Evolutionary conservation across 371 early-diverging fungal genomes (phyloP).

Genomic region (Nematocida ausubeli): DNA sequence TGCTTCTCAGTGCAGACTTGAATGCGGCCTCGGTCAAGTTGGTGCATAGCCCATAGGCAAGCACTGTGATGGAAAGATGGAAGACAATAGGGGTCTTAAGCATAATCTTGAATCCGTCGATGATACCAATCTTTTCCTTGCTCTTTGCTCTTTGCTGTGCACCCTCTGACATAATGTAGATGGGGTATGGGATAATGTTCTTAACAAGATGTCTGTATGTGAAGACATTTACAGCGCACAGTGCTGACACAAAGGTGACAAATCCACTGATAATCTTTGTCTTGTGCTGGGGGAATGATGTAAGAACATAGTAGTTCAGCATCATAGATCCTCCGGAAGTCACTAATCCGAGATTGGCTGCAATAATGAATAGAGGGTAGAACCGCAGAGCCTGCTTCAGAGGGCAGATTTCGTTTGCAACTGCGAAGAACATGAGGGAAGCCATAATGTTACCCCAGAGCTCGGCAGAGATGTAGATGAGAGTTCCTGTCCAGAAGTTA

Average conservation of each 20-base stretch:
- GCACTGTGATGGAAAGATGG: conserved; percentile 64
- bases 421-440: conserved; percentile 67
- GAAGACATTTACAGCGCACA: conserved; percentile 54
- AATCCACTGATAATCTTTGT: conserved; percentile 46
- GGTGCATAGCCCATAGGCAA: conserved; percentile 63
- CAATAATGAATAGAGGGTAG: conserved; percentile 66
- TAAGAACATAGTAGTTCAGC: conserved; percentile 33
- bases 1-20: conserved; percentile 56
- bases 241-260: conserved; percentile 50
- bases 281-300: conserved; percentile 28
- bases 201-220: conserved; percentile 59
- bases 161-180: conserved; percentile 54
- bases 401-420: conserved; percentile 67
- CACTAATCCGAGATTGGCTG: conserved; percentile 65
- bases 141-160: conserved; percentile 46
- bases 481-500: conserved; percentile 66
- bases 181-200: conserved; percentile 58
- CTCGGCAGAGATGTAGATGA: conserved; percentile 66
- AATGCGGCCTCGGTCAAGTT: conserved; percentile 66
- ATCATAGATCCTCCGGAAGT: conserved; percentile 57
- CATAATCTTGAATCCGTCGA: conserved; percentile 65
- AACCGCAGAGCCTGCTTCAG: conserved; percentile 66
- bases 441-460: conserved; percentile 68
- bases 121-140: conserved; percentile 61
- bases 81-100: conserved; percentile 62